Conservation (phyloP, 2,329 filamentous ascomycete genomes). For the Pseudogymnoascus sp. region DNA sequence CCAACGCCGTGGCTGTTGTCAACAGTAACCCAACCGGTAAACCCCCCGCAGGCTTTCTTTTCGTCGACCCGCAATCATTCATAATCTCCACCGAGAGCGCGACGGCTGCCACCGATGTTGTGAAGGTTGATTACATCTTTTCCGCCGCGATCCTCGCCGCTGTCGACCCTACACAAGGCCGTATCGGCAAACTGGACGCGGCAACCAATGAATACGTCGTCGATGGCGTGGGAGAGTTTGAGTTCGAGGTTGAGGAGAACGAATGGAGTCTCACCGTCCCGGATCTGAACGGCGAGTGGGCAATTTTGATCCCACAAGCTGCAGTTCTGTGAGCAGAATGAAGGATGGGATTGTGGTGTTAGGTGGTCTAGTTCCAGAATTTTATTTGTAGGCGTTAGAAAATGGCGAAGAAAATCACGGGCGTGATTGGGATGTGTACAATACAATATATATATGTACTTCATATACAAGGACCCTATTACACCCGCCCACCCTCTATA, state of each 20-base stretch:
- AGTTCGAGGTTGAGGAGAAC: constrained; percentile 35
- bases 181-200: constrained; percentile 29
- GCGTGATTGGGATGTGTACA: background rate
- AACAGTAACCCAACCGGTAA: background rate
- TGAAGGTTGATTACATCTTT: constrained; percentile 10
- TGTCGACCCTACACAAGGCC: constrained; percentile 29
- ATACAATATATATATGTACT: background rate
- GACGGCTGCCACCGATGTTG: background rate
- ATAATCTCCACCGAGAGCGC: constrained; percentile 24
- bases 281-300: constrained; percentile 20
- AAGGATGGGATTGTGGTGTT: background rate
- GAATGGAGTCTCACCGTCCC: constrained; percentile 23
- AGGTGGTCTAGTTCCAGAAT: background rate
- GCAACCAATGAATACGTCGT: constrained; percentile 32
- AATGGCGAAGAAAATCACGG: background rate
- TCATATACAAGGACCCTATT: background rate
- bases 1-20: background rate
- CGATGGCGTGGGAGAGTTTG: constrained; percentile 30
- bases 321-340: background rate
- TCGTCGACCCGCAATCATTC: background rate
- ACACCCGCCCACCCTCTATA: background rate
- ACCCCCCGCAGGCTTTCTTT: background rate
- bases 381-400: background rate
- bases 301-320: background rate
- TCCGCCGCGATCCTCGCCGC: constrained; percentile 20